phyloP scores from a whole-genome alignment of 495 filamentous ascomycete genomes.

The Hypoxylon fragiforme region DNA sequence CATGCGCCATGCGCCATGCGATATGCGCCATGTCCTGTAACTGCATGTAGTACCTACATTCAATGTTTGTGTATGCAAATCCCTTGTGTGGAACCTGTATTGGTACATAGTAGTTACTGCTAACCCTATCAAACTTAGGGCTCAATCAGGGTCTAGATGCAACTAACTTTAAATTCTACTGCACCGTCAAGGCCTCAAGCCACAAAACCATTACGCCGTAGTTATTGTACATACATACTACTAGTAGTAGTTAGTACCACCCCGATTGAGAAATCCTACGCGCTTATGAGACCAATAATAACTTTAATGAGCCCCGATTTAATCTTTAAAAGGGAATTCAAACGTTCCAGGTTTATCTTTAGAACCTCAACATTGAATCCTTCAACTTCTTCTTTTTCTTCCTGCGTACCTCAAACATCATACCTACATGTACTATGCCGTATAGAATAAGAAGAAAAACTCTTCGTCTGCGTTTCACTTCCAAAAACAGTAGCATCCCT shows the following conservation, averaged over 20 bases:
- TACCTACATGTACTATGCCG: background rate
- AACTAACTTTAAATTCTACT: too few relatives aligned
- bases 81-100: background rate
- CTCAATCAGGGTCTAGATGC: too few relatives aligned
- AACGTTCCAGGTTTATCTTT: background rate
- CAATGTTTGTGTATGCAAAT: too few relatives aligned
- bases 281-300: constrained; percentile 31
- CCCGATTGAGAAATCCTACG: constrained; percentile 14
- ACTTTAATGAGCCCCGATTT: constrained; percentile 15
- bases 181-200: too few relatives aligned
- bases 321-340: constrained; percentile 26
- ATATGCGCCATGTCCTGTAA: background rate
- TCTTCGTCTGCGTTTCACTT: background rate
- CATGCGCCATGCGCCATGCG: constrained; percentile 14
- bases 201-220: background rate
- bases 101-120: too few relatives aligned
- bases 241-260: constrained; percentile 19
- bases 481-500: constrained; percentile 19
- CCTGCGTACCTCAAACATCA: constrained; percentile 12
- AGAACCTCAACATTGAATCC: constrained; percentile 20
- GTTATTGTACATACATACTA: too few relatives aligned
- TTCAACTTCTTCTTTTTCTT: constrained; percentile 14
- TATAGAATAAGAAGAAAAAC: background rate
- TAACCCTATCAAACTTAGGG: too few relatives aligned
- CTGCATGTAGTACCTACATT: too few relatives aligned